These are phyloP conservation scores for Exophiala viscosa DNA, from an alignment of 2,329 filamentous ascomycete species.

Conservation along the genomic window DNA sequence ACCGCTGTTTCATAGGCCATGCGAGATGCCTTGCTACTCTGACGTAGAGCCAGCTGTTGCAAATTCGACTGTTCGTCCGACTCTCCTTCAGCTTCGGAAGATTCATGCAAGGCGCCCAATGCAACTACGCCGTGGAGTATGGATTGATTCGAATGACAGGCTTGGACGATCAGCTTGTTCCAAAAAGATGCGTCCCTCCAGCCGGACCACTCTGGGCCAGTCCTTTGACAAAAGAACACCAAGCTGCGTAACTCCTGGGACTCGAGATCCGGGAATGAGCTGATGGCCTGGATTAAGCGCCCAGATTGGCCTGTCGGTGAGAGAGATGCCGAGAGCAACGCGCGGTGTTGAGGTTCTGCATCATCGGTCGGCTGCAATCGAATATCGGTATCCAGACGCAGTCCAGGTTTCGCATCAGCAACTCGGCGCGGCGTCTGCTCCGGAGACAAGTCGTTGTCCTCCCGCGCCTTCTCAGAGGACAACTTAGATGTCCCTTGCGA, in stretches of 20 bases:
- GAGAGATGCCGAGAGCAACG: conserved; percentile 13
- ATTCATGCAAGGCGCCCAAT: conserved; percentile 32
- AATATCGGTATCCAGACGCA: conserved; percentile 21
- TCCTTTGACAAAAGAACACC: conserved; percentile 25
- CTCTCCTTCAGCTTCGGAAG: conserved; percentile 21
- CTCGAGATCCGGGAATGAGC: conserved; percentile 17
- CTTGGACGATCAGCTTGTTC: conserved; percentile 32
- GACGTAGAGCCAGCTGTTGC: conserved; percentile 21
- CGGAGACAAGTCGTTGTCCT: conserved; percentile 2
- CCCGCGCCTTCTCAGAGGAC: neutral
- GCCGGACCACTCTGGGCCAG: conserved; percentile 26
- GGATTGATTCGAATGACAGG: conserved; percentile 31
- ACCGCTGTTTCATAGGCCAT: conserved; percentile 21
- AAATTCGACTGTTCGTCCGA: conserved; percentile 18
- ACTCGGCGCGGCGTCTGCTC: neutral
- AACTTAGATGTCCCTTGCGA: conserved; percentile 9
- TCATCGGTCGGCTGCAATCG: neutral
- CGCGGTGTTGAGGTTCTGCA: neutral
- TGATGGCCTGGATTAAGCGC: conserved; percentile 15
- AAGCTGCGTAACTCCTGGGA: conserved; percentile 23
- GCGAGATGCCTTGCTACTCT: conserved; percentile 24
- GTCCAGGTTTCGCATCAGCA: conserved; percentile 3
- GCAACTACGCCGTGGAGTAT: conserved; percentile 33
- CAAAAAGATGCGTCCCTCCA: conserved; percentile 30
- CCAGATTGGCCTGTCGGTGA: conserved; percentile 15